phyloP scores from a whole-genome alignment of 139 green algal species.

The Penium margaritaceum region DNA sequence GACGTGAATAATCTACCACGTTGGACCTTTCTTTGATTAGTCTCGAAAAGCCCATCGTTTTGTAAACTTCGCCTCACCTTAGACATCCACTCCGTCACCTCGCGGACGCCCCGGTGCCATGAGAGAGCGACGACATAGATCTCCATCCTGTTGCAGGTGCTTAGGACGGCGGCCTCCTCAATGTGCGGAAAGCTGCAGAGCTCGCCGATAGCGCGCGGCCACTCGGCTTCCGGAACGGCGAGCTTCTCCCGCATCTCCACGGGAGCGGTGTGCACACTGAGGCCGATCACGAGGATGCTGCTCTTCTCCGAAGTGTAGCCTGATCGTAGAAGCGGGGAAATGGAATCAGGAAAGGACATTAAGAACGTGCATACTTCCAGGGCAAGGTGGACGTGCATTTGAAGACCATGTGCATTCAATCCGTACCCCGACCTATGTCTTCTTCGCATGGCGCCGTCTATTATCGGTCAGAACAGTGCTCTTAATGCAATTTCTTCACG shows the following conservation, averaged over 20 bases:
- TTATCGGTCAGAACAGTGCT: too few species aligned
- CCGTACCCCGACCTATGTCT: too few species aligned
- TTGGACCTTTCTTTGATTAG: not conserved
- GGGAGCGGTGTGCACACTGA: slow-evolving; percentile 87
- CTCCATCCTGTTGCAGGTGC: slow-evolving; percentile 98
- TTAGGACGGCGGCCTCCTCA: slow-evolving; percentile 92
- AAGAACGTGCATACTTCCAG: too few species aligned
- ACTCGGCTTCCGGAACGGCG: slow-evolving; percentile 84
- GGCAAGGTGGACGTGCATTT: too few species aligned
- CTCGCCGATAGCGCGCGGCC: slow-evolving; percentile 83
- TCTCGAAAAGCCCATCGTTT: not conserved
- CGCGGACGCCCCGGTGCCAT: slow-evolving; percentile 82
- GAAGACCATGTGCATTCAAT: too few species aligned
- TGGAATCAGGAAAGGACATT: too few species aligned
- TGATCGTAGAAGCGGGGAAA: not conserved
- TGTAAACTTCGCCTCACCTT: slow-evolving; percentile 22
- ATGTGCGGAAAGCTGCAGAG: slow-evolving; percentile 87
- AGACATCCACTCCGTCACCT: slow-evolving; percentile 96
- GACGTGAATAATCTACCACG: not conserved
- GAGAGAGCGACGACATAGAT: slow-evolving; percentile 87
- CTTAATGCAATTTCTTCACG: too few species aligned
- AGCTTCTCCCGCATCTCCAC: slow-evolving; percentile 95
- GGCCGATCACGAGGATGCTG: slow-evolving; percentile 86
- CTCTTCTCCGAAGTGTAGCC: slow-evolving; percentile 62
- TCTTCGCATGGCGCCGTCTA: too few species aligned